Evolutionary conservation across 1,284 basidiomycete genomes (phyloP), one percentile per base, ranked within the genome.

Genomic region (Irpex rosettiformis): DNA sequence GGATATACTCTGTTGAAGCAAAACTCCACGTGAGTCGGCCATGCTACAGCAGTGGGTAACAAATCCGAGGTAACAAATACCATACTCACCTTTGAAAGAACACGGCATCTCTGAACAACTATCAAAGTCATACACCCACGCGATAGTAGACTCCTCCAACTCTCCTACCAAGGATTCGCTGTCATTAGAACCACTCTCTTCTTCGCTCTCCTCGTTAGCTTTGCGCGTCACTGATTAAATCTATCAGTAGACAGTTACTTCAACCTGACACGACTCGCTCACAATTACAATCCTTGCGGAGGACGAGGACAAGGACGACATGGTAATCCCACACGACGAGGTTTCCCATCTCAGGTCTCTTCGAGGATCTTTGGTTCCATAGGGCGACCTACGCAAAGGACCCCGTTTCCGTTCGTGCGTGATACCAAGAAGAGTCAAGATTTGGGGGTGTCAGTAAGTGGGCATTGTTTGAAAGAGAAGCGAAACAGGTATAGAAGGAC

Each of bases 271-370:
- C n/a, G n/a, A n/a, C n/a, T n/a, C n/a, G n/a, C n/a, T n/a, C n/a
- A n/a, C n/a, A n/a, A n/a, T n/a, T n/a, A n/a, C n/a, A n/a, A n/a
- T 16, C 11, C 33, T 37, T 18, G 13, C 43, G 43, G 51, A 27
- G 43, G 49, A 77, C 76, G 33, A 88, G 73, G 43, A 82, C 69
- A 8, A 88, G 77, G 27, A 91, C 70, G 63, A 88, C 87, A 67
- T 91, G 89, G 69, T 91, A 91, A 68, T 91, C 88, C 88, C 89
- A 91, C 33, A 91, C 70, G 8, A 89, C 81, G 69, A 64, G 62
- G 57, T 37, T 37, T 3, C 52, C 71, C 64, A 48, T 64, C 66
- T 25, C 71, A 8, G 72, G 73, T 62, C 78, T 81, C 43, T 45
- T 45, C 3, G 48, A 25, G 3, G 48, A 25, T 27, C 13, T 25